Evolutionary conservation across 345 rosid species (phyloP).

Genomic region (Salix viminalis): DNA sequence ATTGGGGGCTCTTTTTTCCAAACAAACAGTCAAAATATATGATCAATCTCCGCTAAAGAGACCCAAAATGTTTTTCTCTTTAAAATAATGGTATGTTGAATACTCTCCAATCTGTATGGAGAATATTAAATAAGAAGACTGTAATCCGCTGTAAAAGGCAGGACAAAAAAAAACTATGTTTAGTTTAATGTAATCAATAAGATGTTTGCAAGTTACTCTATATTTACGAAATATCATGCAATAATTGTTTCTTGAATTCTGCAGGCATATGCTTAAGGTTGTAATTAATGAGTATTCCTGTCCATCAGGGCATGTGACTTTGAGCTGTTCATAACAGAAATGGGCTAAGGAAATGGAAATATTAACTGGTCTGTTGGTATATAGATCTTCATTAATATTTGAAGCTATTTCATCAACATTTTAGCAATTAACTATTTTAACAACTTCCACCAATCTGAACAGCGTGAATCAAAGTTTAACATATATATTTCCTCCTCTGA

Average conservation of each 20-base stretch:
- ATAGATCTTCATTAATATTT: no score
- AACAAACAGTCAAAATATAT: constrained; percentile 45
- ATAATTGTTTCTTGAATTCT: not conserved
- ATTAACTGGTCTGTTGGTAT: no score
- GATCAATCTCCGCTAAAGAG: constrained; percentile 33
- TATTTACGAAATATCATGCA: not conserved
- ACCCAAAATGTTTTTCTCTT: constrained; percentile 16
- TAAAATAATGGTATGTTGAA: constrained; percentile 9
- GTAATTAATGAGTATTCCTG: not conserved
- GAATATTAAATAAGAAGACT: not conserved
- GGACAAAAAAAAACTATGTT: not conserved
- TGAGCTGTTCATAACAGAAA: no score
- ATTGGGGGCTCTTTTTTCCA: constrained; percentile 50
- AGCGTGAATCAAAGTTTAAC: no score
- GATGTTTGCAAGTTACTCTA: not conserved
- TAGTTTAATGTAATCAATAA: not conserved
- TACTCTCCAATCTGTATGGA: not conserved
- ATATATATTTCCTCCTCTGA: no score
- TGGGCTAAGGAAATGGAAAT: no score
- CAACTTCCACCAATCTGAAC: no score
- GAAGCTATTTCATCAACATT: no score
- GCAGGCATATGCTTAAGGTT: not conserved
- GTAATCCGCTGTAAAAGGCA: not conserved
- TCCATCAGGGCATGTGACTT: not conserved
- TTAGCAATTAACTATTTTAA: no score